Percentiles rank a stretch among this genome's conserved stretches.
phyloP scores from a whole-genome alignment of 73 alveolate genomes.

The Paramecium biaurelia region DNA sequence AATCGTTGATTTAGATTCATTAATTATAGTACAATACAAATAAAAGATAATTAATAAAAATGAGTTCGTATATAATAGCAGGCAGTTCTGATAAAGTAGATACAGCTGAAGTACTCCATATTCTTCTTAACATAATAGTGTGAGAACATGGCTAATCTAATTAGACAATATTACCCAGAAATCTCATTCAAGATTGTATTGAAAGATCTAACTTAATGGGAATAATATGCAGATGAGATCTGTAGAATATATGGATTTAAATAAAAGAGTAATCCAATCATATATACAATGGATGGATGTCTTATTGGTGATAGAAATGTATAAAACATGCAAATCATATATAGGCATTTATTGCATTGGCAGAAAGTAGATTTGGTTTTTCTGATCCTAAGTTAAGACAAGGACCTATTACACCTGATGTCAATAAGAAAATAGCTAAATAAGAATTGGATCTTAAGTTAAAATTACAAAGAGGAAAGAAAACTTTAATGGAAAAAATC shows the following conservation, averaged over 20 bases:
- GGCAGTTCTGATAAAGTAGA: constrained; percentile 54
- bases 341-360: constrained; percentile 36
- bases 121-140: neutral
- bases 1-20: constrained; percentile 81
- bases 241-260: constrained; percentile 48
- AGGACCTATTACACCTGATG: constrained; percentile 52
- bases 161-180: constrained; percentile 37
- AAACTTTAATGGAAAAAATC: neutral
- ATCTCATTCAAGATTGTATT: constrained; percentile 49
- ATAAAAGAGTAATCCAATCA: constrained; percentile 39
- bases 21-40: neutral
- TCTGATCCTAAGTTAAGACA: constrained; percentile 35
- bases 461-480: neutral
- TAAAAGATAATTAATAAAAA: neutral
- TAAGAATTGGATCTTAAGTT: constrained; percentile 15
- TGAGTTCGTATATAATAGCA: constrained; percentile 52
- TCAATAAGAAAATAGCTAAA: constrained; percentile 45
- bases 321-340: neutral
- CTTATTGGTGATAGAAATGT: constrained; percentile 53
- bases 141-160: constrained; percentile 49
- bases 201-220: constrained; percentile 54
- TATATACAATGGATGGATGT: constrained; percentile 40
- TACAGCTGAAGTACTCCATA: constrained; percentile 15
- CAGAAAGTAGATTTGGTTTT: constrained; percentile 48
- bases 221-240: constrained; percentile 52